Percentiles rank a stretch among this genome's conserved stretches.
Conservation (phyloP, 2,329 filamentous ascomycete species). For the Xylaria sp. region DNA sequence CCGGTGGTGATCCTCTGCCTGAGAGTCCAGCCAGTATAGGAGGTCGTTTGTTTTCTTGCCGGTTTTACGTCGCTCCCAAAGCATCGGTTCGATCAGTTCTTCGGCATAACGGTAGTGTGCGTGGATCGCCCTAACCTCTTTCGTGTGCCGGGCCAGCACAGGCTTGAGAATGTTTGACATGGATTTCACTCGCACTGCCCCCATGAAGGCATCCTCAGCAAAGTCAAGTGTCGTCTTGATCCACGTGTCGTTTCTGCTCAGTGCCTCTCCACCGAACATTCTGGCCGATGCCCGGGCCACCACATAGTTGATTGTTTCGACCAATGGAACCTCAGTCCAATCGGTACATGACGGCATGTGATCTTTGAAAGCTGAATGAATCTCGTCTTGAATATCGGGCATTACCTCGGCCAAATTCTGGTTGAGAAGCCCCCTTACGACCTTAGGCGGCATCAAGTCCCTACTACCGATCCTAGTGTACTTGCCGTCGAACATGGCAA, state of each 20-base stretch:
- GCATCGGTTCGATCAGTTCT: neutral
- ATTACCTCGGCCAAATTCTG: no score
- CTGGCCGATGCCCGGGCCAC: neutral
- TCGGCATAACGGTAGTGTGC: neutral
- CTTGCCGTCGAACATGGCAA: neutral
- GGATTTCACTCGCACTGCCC: neutral
- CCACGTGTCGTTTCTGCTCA: neutral
- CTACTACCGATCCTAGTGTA: no score
- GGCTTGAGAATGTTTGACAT: neutral
- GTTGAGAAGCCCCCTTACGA: no score
- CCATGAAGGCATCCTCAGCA: neutral
- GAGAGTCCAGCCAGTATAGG: neutral
- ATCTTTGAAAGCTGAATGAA: neutral
- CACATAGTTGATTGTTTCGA: neutral
- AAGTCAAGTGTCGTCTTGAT: neutral
- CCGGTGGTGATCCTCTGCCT: neutral
- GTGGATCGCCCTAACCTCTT: neutral
- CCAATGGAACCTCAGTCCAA: neutral
- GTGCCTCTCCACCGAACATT: neutral
- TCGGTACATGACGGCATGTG: neutral
- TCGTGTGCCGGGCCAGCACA: neutral
- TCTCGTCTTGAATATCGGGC: no score
- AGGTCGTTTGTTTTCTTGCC: neutral
- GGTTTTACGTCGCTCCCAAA: neutral
- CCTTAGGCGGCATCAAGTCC: no score